These are phyloP conservation scores for Talaromyces nanjingensis DNA, from an alignment of 495 filamentous ascomycete species.

Conservation along the genomic window DNA sequence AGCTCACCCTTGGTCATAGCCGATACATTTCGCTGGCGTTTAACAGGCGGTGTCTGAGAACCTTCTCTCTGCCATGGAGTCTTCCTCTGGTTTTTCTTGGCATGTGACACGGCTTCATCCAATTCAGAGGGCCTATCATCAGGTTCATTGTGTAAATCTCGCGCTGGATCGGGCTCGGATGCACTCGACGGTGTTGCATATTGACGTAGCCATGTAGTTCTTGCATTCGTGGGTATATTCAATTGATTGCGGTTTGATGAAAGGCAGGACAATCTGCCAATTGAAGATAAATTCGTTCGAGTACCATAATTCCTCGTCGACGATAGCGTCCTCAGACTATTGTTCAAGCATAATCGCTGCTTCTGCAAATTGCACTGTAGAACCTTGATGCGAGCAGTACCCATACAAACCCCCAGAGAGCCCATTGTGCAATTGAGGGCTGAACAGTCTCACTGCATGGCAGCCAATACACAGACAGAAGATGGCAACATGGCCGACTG, in stretches of 20 bases:
- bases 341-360: not conserved
- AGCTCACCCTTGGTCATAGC: conserved; percentile 58
- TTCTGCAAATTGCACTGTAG: not conserved
- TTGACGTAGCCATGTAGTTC: not conserved
- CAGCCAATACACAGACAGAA: not conserved
- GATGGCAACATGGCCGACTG: not conserved
- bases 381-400: not conserved
- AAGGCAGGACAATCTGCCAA: not conserved
- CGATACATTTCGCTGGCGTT: conserved; percentile 36
- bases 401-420: not conserved
- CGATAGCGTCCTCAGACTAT: not conserved
- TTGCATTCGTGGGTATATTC: not conserved
- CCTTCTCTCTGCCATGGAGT: conserved; percentile 68
- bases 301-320: not conserved
- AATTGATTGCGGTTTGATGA: not conserved
- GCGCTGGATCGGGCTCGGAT: not conserved
- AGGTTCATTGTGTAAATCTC: not conserved
- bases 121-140: not conserved
- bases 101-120: conserved; percentile 16
- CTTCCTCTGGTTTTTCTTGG: conserved; percentile 43
- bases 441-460: not conserved
- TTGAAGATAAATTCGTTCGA: not conserved
- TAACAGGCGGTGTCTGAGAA: conserved; percentile 48
- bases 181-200: not conserved
- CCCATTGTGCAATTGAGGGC: not conserved